phyloP scores from a whole-genome alignment of 225 moss, liverwort and hornwort species.

The Physcomitrellopsis africana region DNA sequence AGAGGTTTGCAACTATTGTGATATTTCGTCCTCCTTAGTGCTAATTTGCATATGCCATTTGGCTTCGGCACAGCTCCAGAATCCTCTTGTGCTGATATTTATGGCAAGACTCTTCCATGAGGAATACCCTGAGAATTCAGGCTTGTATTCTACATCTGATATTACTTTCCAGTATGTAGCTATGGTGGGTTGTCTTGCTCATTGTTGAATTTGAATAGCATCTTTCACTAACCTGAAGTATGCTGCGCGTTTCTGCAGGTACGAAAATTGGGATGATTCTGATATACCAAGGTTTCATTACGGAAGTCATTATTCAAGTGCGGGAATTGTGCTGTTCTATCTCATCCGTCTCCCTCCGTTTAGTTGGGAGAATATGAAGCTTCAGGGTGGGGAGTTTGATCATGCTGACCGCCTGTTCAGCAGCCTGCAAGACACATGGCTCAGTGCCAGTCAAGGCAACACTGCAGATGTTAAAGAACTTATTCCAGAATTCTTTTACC shows the following conservation, averaged over 20 bases:
- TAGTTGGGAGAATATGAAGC: conserved; percentile 81
- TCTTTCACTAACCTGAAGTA: not conserved
- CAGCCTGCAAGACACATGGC: conserved; percentile 92
- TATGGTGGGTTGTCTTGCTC: no score
- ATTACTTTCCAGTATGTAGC: no score
- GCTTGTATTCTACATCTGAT: no score
- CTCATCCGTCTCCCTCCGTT: conserved; percentile 94
- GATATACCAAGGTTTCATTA: conserved; percentile 99
- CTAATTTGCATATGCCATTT: no score
- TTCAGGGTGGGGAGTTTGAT: conserved; percentile 98
- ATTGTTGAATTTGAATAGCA: no score
- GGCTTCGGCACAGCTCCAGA: no score
- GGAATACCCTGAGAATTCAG: no score
- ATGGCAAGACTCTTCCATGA: no score
- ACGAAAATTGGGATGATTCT: conserved; percentile 97
- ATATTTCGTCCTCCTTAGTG: no score
- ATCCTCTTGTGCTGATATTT: no score
- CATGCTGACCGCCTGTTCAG: conserved; percentile 98
- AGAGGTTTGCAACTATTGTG: no score
- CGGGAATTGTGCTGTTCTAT: conserved; percentile 98
- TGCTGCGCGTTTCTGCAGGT: conserved; percentile 55
- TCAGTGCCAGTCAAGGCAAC: conserved; percentile 96
- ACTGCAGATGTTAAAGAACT: conserved; percentile 99
- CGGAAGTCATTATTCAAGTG: conserved; percentile 99
- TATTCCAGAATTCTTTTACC: conserved; percentile 96